These are phyloP conservation scores for Capillidium heterosporum DNA, from an alignment of 371 early-diverging fungal species.

Conservation along the genomic window DNA sequence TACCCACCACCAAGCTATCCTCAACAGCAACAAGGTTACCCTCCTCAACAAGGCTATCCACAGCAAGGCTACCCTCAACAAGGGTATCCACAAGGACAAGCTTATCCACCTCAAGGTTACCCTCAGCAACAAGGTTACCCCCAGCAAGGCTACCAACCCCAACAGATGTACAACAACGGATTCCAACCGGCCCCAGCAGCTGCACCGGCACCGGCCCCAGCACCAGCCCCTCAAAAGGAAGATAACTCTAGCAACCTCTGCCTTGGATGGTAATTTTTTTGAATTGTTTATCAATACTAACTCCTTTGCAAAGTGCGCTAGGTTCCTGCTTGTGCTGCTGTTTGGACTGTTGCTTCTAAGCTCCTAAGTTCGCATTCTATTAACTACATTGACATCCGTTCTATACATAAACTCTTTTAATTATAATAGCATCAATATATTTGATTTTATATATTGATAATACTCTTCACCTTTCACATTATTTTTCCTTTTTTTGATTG, in stretches of 20 bases:
- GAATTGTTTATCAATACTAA: not conserved
- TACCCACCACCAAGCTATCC: no score
- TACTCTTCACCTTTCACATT: no score
- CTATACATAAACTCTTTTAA: no score
- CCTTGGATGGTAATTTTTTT: not conserved
- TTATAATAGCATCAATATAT: no score
- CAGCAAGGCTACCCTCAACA: not conserved
- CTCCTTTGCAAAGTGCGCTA: not conserved
- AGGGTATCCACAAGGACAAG: not conserved
- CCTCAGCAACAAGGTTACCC: not conserved
- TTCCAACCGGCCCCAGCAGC: not conserved
- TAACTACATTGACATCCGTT: no score
- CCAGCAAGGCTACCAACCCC: not conserved
- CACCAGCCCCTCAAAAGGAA: not conserved
- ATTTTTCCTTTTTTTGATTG: no score
- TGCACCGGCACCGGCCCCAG: not conserved
- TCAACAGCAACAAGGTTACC: no score
- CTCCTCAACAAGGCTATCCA: not conserved
- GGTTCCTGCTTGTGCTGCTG: not conserved
- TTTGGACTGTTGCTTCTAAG: not conserved
- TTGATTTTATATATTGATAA: no score
- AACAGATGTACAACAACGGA: not conserved
- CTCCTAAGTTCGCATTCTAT: no score
- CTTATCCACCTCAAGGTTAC: not conserved
- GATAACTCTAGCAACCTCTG: not conserved